Percentiles rank a stretch among this genome's conserved stretches.
phyloP scores from a whole-genome alignment of 2,329 filamentous ascomycete species.

The Drechslera avenae region DNA sequence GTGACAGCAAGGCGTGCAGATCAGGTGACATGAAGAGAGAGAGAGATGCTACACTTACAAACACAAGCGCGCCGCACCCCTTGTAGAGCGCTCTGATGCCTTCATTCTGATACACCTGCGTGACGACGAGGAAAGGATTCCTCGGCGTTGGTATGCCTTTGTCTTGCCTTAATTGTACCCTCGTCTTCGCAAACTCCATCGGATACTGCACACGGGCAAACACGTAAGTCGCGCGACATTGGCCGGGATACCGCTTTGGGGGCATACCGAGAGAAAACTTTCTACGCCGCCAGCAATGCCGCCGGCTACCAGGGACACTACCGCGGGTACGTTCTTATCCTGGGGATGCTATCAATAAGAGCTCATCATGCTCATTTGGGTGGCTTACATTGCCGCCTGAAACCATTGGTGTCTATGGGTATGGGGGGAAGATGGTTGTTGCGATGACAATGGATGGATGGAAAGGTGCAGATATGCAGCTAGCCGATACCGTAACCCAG shows the following conservation, averaged over 20 bases:
- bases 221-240: conserved; percentile 16
- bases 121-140: conserved; percentile 65
- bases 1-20: background rate
- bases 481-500: conserved; percentile 10
- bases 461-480: conserved; percentile 13
- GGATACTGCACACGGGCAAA: conserved; percentile 54
- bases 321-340: conserved; percentile 45
- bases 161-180: conserved; percentile 61
- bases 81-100: conserved; percentile 66
- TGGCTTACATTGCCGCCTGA: conserved; percentile 35
- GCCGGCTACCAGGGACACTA: conserved; percentile 47
- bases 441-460: conserved; percentile 16
- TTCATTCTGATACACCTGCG: conserved; percentile 60
- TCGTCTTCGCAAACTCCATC: conserved; percentile 71
- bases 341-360: conserved; percentile 16
- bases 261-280: conserved; percentile 43
- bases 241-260: background rate
- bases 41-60: conserved; percentile 45
- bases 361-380: background rate
- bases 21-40: too few relatives aligned
- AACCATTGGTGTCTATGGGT: conserved; percentile 31
- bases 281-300: conserved; percentile 49
- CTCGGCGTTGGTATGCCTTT: conserved; percentile 53
- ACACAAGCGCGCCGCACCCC: conserved; percentile 64
- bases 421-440: conserved; percentile 18